Base-by-base conservation (phyloP, 495 filamentous ascomycete genomes). In the Venustampulla echinocandica region DNA sequence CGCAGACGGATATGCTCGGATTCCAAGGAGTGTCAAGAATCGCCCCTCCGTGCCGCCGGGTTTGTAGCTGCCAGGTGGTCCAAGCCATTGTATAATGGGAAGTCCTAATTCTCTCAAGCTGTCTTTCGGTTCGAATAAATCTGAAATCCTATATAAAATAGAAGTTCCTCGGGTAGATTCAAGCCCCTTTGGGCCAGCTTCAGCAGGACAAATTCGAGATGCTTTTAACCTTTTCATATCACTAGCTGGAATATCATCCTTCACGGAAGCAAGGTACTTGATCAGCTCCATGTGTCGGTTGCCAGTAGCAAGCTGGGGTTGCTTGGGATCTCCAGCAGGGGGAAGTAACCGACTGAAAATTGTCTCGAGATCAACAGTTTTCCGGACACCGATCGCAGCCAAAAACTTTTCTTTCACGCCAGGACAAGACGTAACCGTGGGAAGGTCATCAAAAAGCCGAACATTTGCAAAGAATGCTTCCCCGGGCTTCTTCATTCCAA, bases 391-490 rank as follows among this genome's bases (percentile, higher is more conserved):
- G 21, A 97, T 68, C 9, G 85, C 77, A 2, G 69, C 65, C 36
- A 99, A 64, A 46, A 96, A 82, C 58, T 92, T 95, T 23, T 97
- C 92, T 57, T 95, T 96, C 2, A 95, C 74, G 11, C 79, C 73
- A 21, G 80, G 73, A 27, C 89, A 75, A n/a, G 73, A 77, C 47
- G 75, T 73, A 9, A 95, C 76, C 10, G 81, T 79, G 2, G 93
- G 90, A 9, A 99, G 70, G 57, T 99, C 93, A 46, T 93, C 83
- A 58, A 99, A 99, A 6, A 97, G 69, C 55, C 86, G 90, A 17
- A 97, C 93, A 11, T 76, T 81, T n/a, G 81, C 75, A 59, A 99
- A 95, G 62, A 95, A 99, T 0, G 93, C 79, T 52, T 97, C 89
- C 10, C 66, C 64, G 17, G 93, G 93, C 56, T 77, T 83, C 53